Evolutionary conservation across 225 moss, liverwort and hornwort genomes (phyloP).

Genomic region (Takakia lepidozioides): DNA sequence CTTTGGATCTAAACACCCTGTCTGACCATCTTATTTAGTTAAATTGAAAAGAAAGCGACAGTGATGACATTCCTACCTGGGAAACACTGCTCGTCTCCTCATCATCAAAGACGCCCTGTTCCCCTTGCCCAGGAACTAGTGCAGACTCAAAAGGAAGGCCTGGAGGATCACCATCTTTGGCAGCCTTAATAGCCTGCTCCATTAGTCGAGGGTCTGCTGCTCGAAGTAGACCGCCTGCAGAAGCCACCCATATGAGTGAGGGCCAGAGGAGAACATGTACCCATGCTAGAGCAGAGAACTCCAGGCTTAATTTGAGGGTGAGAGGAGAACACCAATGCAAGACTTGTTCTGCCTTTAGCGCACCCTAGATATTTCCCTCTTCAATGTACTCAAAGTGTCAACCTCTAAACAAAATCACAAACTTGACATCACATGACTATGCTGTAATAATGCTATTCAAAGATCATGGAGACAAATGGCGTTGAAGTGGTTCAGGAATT

Average conservation of each 20-base stretch:
- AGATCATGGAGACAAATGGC: too few relatives aligned
- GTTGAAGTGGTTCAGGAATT: too few relatives aligned
- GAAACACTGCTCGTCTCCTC: background rate
- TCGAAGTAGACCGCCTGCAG: conserved; percentile 38
- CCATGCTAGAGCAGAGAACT: background rate
- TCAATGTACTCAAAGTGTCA: background rate
- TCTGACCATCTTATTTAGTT: too few relatives aligned
- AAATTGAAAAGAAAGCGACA: too few relatives aligned
- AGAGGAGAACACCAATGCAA: background rate
- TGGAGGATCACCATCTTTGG: conserved; percentile 43
- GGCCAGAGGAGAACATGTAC: background rate
- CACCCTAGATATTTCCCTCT: background rate
- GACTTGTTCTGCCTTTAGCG: too few relatives aligned
- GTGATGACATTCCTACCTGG: too few relatives aligned
- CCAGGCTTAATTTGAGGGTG: background rate
- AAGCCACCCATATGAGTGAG: too few relatives aligned
- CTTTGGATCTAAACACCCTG: too few relatives aligned
- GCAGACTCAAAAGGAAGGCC: conserved; percentile 15
- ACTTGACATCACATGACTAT: conserved; percentile 1
- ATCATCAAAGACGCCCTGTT: background rate
- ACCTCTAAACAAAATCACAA: background rate
- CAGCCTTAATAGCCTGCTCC: conserved; percentile 34
- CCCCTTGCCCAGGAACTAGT: background rate
- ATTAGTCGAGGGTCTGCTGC: conserved; percentile 40
- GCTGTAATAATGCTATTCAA: too few relatives aligned